A percentile compares a stretch with the other conserved stretches of the same genome.
Conservation (phyloP, 805 yeast species). For the Dipodascus albidus region DNA sequence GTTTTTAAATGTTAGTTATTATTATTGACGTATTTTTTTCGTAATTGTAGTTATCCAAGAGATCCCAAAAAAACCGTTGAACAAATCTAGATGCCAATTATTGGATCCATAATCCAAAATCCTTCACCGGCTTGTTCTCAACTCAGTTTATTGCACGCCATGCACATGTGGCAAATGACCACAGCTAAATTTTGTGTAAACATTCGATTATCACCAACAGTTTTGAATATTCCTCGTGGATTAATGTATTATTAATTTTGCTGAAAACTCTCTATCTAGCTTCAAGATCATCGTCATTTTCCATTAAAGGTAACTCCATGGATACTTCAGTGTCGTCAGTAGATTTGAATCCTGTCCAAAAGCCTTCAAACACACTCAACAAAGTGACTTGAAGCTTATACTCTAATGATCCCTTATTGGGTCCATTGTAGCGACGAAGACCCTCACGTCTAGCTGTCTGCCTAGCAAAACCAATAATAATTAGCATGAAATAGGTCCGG, state of each 20-base stretch:
- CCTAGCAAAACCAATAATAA: conserved; percentile 45
- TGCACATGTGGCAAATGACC: background rate
- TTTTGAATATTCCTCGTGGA: background rate
- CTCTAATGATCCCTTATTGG: conserved; percentile 21
- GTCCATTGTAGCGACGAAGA: conserved; percentile 25
- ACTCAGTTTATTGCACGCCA: too few species aligned
- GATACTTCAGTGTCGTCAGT: background rate
- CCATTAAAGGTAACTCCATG: background rate
- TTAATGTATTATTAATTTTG: background rate
- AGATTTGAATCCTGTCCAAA: conserved; percentile 24
- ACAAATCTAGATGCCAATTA: too few species aligned
- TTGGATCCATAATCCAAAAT: too few species aligned
- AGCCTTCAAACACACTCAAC: conserved; percentile 20
- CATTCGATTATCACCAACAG: too few species aligned
- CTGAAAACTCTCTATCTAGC: background rate
- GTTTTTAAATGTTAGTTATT: too few species aligned
- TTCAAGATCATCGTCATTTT: background rate
- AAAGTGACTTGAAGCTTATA: conserved; percentile 22
- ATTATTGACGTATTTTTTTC: too few species aligned
- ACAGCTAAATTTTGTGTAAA: too few species aligned
- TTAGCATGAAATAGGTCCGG: conserved; percentile 44
- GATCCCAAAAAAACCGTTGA: too few species aligned
- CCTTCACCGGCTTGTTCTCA: too few species aligned
- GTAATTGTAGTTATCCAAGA: too few species aligned
- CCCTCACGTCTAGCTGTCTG: conserved; percentile 35